Evolutionary conservation across 208 protist genomes (phyloP).

Genomic region (Trypanosoma vivax): DNA sequence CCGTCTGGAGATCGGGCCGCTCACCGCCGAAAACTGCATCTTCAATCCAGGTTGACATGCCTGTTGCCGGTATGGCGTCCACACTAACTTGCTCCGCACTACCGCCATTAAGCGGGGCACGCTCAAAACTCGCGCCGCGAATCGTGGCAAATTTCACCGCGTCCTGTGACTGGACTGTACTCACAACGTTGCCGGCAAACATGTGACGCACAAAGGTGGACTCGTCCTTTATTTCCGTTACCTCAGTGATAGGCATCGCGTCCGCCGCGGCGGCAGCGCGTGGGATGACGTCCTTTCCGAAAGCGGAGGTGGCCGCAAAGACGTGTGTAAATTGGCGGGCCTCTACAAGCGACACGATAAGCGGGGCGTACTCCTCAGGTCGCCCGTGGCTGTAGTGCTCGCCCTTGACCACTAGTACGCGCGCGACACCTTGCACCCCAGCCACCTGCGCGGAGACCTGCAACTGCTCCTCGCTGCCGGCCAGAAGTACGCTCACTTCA

Average conservation of each 20-base stretch:
- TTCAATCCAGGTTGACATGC: constrained; percentile 52
- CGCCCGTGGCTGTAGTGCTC: constrained; percentile 73
- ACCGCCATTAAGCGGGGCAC: constrained; percentile 39
- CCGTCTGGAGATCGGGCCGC: constrained; percentile 92
- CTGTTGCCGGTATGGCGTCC: constrained; percentile 21
- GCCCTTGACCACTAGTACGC: constrained; percentile 65
- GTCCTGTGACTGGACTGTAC: constrained; percentile 90
- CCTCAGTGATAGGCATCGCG: constrained; percentile 89
- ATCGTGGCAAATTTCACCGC: constrained; percentile 93
- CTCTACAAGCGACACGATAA: constrained; percentile 46
- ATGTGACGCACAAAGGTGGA: constrained; percentile 95
- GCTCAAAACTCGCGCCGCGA: constrained; percentile 87
- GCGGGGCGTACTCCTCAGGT: constrained; percentile 72
- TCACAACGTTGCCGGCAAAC: constrained; percentile 97
- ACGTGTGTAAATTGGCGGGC: constrained; percentile 91
- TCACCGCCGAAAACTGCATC: constrained; percentile 55
- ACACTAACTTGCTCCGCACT: constrained; percentile 31
- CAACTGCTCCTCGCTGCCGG: constrained; percentile 31
- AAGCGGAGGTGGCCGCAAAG: constrained; percentile 84
- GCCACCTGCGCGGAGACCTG: constrained; percentile 39
- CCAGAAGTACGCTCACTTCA: constrained; percentile 82
- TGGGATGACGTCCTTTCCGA: constrained; percentile 94
- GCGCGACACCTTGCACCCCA: constrained; percentile 69
- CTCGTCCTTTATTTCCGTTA: constrained; percentile 84
- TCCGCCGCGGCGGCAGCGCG: constrained; percentile 88